phyloP scores from a whole-genome alignment of 257 asterid species.

The Ligustrum vulgare region DNA sequence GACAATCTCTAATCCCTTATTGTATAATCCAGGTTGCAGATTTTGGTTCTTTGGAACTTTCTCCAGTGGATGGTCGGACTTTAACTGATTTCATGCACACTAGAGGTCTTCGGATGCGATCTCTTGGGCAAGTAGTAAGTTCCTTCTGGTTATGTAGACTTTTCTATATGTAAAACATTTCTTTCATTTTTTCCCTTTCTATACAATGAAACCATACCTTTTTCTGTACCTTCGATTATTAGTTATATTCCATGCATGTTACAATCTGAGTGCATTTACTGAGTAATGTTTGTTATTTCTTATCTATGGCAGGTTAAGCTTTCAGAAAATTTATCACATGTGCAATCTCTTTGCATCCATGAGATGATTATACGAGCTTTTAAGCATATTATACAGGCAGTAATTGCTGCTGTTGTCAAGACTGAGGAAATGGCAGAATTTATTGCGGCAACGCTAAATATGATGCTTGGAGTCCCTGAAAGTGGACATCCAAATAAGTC shows the following conservation, averaged over 20 bases:
- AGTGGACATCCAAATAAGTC: constrained; percentile 44
- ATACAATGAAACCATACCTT: not conserved
- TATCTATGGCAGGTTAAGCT: constrained; percentile 76
- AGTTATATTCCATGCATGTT: not conserved
- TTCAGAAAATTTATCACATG: constrained; percentile 92
- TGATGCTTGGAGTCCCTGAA: constrained; percentile 91
- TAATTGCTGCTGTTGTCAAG: constrained; percentile 67
- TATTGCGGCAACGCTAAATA: constrained; percentile 78
- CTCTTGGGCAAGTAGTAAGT: constrained; percentile 97
- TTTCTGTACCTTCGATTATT: not conserved
- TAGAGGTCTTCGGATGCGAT: constrained; percentile 97
- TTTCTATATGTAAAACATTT: not conserved
- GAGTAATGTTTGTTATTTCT: constrained; percentile 23
- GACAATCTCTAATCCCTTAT: constrained; percentile 28
- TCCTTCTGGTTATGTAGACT: constrained; percentile 17
- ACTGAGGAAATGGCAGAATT: constrained; percentile 70
- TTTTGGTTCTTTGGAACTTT: constrained; percentile 98
- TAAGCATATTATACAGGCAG: constrained; percentile 90
- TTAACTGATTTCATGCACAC: constrained; percentile 99
- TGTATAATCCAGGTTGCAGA: constrained; percentile 77
- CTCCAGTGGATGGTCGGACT: constrained; percentile 98
- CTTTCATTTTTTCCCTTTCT: not conserved
- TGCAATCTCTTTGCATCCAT: constrained; percentile 94
- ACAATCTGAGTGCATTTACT: constrained; percentile 18
- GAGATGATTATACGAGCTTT: constrained; percentile 96